Evolutionary conservation across 805 yeast genomes (phyloP), one percentile per base, ranked within the genome.

Genomic region (Blastobotrys robertii): DNA sequence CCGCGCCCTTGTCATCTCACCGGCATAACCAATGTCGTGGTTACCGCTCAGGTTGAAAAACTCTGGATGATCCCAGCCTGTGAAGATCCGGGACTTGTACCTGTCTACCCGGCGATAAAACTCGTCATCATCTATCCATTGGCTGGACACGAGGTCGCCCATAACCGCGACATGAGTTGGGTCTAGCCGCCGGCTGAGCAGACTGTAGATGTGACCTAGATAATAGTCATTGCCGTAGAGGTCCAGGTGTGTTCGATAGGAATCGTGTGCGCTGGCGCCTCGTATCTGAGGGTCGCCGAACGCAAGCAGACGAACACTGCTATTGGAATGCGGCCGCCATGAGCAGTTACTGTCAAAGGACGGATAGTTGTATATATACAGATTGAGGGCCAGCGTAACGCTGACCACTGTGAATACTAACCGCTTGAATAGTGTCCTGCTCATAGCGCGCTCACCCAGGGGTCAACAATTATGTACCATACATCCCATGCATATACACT

Each of bases 201-300:
- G 72, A 2, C 62, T 54, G 59, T 81, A 86, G 16, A 90, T 80
- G 54, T 88, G 97, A 1, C 95, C 94, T 47, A 92, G 65, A 56
- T 81, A 92, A 51, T 76, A 73, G 64, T 92, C 98, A 64, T 92
- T 92, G 2, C 96, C 98, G 56, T 63, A 81, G 43, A 84, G 82
- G 57, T 92, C 98, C 19, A 92, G 65, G 41, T 85, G 63, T 46
- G 84, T 81, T 45, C 84, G 68, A 55, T 79, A 77, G 10, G 80
- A 75, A 1, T 95, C 81, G 19, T 69, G 65, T 6, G 73, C 74
- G 82, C 85, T 79, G 52, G 79, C 76, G 2, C 98, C 98, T 48
- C 90, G 84, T 60, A 92, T 88, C 65, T 92, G 98, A 0, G 98
- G 98, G 57, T 92, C 98, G 5, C 97, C 98, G 60, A 87, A 80